Evolutionary conservation across 495 filamentous ascomycete species (phyloP).

Genomic region (Neurospora sp.): DNA sequence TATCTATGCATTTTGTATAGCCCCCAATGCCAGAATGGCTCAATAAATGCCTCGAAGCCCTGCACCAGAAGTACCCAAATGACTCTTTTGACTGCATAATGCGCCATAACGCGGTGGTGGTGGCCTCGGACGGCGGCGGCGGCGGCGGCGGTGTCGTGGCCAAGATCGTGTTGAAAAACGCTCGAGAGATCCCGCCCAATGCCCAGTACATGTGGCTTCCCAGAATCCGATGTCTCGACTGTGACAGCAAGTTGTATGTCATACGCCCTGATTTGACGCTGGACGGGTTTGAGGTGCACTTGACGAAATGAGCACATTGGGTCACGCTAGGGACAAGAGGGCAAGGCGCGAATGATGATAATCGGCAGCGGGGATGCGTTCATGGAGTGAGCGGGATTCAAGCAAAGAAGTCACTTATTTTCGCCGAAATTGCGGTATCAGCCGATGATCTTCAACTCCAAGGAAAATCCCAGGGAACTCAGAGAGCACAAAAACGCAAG

Average conservation of each 20-base stretch:
- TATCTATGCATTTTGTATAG: slow-evolving; percentile 28
- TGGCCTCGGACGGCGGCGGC: slow-evolving; percentile 36
- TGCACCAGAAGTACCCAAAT: slow-evolving; percentile 56
- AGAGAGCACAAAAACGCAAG: neutral
- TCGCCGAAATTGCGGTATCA: no score
- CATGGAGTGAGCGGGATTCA: neutral
- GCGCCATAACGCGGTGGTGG: slow-evolving; percentile 69
- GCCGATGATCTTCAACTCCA: neutral
- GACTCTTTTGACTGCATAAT: slow-evolving; percentile 80
- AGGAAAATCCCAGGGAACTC: neutral
- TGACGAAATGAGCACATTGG: slow-evolving; percentile 70
- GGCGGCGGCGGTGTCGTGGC: slow-evolving; percentile 12
- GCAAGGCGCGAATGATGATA: neutral
- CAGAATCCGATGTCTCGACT: slow-evolving; percentile 80
- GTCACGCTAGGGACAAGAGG: slow-evolving; percentile 42
- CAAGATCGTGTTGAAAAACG: neutral
- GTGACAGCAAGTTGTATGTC: slow-evolving; percentile 87
- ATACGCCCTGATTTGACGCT: slow-evolving; percentile 73
- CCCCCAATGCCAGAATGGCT: slow-evolving; percentile 80
- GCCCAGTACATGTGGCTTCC: slow-evolving; percentile 70
- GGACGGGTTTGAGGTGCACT: slow-evolving; percentile 82
- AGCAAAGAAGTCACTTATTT: neutral
- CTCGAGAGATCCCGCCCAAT: slow-evolving; percentile 34
- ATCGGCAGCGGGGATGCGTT: neutral
- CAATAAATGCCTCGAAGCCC: slow-evolving; percentile 45